Percentiles rank a stretch among this genome's conserved stretches.
These are phyloP conservation scores for Acer campestre DNA, from an alignment of 345 rosid species.

Conservation along the genomic window DNA sequence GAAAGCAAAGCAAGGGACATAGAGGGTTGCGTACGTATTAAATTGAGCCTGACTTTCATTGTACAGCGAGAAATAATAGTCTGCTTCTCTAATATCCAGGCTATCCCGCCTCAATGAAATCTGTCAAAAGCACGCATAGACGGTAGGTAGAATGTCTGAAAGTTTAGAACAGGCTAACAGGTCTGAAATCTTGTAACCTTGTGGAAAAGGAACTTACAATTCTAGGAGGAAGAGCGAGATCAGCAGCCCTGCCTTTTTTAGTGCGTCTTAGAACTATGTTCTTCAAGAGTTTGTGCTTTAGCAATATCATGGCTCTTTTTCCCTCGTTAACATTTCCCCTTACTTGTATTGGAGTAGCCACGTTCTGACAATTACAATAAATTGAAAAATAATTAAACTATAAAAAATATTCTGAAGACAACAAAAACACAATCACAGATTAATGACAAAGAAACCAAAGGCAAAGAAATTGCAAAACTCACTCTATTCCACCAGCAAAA, in stretches of 20 bases:
- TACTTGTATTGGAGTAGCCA: slow-evolving; percentile 72
- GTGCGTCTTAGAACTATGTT: slow-evolving; percentile 83
- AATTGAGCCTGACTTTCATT: slow-evolving; percentile 88
- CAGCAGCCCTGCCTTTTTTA: slow-evolving; percentile 93
- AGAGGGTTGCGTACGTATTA: slow-evolving; percentile 62
- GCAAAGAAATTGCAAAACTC: slow-evolving; percentile 28
- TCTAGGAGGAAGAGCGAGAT: slow-evolving; percentile 98
- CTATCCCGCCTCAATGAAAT: slow-evolving; percentile 79
- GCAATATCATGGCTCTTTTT: slow-evolving; percentile 85
- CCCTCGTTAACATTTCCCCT: slow-evolving; percentile 49
- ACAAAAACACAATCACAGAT: background rate
- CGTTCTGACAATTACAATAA: slow-evolving; percentile 45
- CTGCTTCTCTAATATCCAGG: slow-evolving; percentile 79
- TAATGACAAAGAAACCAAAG: background rate
- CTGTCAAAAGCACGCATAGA: slow-evolving; percentile 38
- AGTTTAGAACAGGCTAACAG: slow-evolving; percentile 7
- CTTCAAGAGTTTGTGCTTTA: slow-evolving; percentile 78
- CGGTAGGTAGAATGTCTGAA: slow-evolving; percentile 3
- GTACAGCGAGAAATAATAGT: slow-evolving; percentile 82
- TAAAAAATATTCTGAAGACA: background rate
- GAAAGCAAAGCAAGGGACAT: slow-evolving; percentile 17
- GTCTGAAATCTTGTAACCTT: background rate
- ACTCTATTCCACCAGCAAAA: slow-evolving; percentile 99
- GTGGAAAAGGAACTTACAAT: slow-evolving; percentile 47
- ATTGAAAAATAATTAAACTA: slow-evolving; percentile 16